Base-by-base conservation (phyloP, 1,284 basidiomycete genomes). In the Cryptococcus sp. region DNA sequence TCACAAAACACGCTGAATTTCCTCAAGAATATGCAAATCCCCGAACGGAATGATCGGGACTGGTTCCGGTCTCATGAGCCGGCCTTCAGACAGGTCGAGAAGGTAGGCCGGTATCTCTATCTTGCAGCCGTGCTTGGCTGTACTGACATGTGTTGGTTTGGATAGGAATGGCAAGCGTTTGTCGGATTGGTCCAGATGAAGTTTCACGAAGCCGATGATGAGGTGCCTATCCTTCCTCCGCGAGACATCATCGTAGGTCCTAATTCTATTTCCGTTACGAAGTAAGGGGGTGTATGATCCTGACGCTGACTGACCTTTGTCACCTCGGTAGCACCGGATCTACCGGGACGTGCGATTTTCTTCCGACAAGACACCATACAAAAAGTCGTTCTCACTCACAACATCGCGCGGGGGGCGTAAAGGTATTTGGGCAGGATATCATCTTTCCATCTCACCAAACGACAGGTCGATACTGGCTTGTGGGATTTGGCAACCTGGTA, bases 1-100 rank as follows among this genome's bases (percentile, higher is more conserved):
- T 94, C 91, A 1, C 81, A 85, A 64, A 93, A 94, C 67, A 90
- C 89, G 1, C 74, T 96, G 34, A 79, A 89, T 67, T 95, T 95
- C 72, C 77, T 95, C 58, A 76, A 70, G 6, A 81, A 87, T 47
- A 79, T 96, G 46, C 82, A 83, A 68, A 84, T 90, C 62, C 89
- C 89, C 1, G 82, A 84, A 50, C 87, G 85, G 66, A 96, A 96
- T 61, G 90, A 95, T 69, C 83, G 93, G 16, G 85, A 91, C 72
- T 96, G 93, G 92, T 78, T 78, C 64, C 69, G 71, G 50, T 66
- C 67, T 10, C 75, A 80, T 54, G 92, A 94, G 65, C 88, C 89
- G 1, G 84, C 91, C 1, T 93, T 87, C 69, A 83, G 91, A 13
- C 82, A 83, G 40, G 89, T 89, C 0, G 91, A 94, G 74, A 84